Conservation (phyloP, 176 grass and related monocot species). For the Eragrostis curvula region DNA sequence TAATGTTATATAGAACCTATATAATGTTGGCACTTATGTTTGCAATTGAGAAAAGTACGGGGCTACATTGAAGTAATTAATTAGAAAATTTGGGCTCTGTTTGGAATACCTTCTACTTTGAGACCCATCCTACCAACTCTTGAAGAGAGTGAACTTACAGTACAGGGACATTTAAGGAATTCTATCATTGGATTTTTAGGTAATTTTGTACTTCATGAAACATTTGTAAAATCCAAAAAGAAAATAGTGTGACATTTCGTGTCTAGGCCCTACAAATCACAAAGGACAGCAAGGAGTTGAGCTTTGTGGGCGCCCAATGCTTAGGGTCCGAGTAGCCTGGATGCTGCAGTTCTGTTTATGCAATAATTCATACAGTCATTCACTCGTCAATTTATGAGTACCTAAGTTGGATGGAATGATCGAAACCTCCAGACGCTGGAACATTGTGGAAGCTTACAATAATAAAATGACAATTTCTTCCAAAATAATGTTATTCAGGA, state of each 20-base stretch:
- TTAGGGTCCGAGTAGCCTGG: neutral
- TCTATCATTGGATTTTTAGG: too few species aligned
- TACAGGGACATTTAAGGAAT: too few species aligned
- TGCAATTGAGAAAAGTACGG: too few species aligned
- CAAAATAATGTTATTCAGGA: neutral
- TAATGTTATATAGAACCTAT: too few species aligned
- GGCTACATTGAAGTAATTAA: too few species aligned
- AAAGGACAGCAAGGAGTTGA: slow-evolving; percentile 3
- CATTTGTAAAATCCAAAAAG: too few species aligned
- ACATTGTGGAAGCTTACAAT: neutral
- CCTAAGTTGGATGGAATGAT: neutral
- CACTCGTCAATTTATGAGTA: neutral
- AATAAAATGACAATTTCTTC: neutral
- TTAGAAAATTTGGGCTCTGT: too few species aligned
- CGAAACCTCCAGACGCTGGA: neutral
- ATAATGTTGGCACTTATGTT: too few species aligned
- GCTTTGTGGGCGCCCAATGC: neutral
- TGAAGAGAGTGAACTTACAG: too few species aligned
- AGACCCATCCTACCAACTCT: too few species aligned
- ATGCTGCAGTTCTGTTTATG: neutral
- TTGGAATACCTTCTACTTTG: too few species aligned
- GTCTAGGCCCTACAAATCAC: neutral
- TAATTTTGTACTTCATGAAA: too few species aligned
- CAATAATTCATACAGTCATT: neutral
- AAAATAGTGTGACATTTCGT: neutral